phyloP scores from a whole-genome alignment of 805 yeast species.

The Myxozyma vanderwaltii region DNA sequence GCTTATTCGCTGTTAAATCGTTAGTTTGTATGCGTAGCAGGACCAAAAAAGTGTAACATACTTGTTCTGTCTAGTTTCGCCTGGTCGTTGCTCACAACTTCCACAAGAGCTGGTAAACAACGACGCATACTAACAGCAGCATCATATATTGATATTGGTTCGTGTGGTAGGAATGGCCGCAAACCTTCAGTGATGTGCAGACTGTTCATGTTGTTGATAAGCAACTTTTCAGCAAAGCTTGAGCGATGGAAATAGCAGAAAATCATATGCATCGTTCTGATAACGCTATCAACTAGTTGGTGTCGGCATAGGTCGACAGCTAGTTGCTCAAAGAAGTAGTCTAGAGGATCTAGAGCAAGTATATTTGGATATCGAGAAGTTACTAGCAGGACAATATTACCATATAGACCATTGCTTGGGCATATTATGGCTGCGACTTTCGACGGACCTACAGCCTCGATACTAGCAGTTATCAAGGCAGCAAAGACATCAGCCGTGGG shows the following conservation, averaged over 20 bases:
- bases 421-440: constrained; percentile 22
- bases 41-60: constrained; percentile 6
- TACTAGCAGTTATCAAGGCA: constrained; percentile 6
- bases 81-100: constrained; percentile 9
- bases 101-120: constrained; percentile 24
- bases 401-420: constrained; percentile 9
- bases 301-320: constrained; percentile 25
- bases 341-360: constrained; percentile 24
- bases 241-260: constrained; percentile 23
- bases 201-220: constrained; percentile 10
- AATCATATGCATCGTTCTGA: constrained; percentile 21
- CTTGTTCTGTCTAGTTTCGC: constrained; percentile 17
- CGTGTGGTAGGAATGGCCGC: constrained; percentile 8
- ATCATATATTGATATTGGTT: constrained; percentile 20
- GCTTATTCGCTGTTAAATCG: constrained; percentile 7
- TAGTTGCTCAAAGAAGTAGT: constrained; percentile 17
- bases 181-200: constrained; percentile 13
- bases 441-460: constrained; percentile 20
- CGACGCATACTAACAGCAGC: constrained; percentile 24
- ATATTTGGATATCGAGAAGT: constrained; percentile 21
- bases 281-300: constrained; percentile 16
- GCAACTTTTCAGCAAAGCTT: constrained; percentile 16
- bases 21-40: too few species aligned
- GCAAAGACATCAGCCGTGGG: constrained; percentile 22
- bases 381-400: not conserved